Evolutionary conservation across 257 asterid species (phyloP).

Genomic region (Solanum microdontum): DNA sequence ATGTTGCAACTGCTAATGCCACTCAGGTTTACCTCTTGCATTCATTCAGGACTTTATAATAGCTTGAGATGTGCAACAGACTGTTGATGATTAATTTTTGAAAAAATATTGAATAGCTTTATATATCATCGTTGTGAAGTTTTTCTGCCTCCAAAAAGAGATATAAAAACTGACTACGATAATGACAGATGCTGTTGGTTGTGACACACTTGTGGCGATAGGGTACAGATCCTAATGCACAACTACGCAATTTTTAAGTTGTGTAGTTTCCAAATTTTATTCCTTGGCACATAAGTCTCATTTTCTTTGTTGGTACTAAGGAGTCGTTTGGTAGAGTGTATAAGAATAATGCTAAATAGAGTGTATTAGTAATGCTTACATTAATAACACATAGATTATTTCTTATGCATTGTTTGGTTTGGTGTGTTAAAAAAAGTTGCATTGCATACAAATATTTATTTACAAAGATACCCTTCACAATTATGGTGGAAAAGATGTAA

Average conservation of each 20-base stretch:
- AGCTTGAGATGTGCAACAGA: not conserved
- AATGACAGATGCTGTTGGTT: not conserved
- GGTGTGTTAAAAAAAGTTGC: not conserved
- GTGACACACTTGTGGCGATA: not conserved
- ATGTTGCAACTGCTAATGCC: conserved; percentile 92
- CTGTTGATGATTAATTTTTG: not conserved
- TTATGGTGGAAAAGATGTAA: not conserved
- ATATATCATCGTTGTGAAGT: not conserved
- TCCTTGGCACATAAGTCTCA: not conserved
- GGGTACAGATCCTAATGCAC: not conserved
- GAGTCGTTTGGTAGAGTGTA: not conserved
- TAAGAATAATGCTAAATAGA: not conserved
- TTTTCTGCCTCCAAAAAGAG: not conserved
- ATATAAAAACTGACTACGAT: not conserved
- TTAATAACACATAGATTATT: too few species aligned
- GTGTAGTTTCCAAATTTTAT: not conserved
- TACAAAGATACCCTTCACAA: not conserved
- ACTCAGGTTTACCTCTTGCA: conserved; percentile 46
- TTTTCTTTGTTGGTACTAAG: not conserved
- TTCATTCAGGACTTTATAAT: not conserved
- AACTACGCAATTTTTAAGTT: not conserved
- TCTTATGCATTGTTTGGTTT: not conserved
- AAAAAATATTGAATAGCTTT: not conserved
- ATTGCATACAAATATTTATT: not conserved
- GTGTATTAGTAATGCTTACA: not conserved